phyloP scores from a whole-genome alignment of 2,329 filamentous ascomycete genomes.

The Pyrenophora tritici-repentis region DNA sequence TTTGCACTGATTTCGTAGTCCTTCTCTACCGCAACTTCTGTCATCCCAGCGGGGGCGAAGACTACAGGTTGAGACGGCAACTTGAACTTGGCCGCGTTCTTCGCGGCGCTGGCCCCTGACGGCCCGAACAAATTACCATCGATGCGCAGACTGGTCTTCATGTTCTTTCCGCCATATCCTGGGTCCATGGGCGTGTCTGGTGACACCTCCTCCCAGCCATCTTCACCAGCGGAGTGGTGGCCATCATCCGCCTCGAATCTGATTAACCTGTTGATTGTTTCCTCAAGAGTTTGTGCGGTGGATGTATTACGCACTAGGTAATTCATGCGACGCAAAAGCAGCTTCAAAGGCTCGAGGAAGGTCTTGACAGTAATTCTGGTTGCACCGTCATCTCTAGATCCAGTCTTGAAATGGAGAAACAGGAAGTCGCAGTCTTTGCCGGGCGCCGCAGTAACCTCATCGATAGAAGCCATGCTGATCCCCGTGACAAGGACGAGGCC shows the following conservation, averaged over 20 bases:
- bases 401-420: slow-evolving; percentile 76
- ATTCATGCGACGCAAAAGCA: slow-evolving; percentile 83
- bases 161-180: slow-evolving; percentile 53
- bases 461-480: slow-evolving; percentile 74
- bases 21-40: slow-evolving; percentile 73
- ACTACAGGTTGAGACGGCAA: slow-evolving; percentile 79
- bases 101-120: slow-evolving; percentile 46
- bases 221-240: slow-evolving; percentile 70
- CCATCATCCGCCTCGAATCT: slow-evolving; percentile 69
- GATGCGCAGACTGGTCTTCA: slow-evolving; percentile 64
- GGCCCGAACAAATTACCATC: slow-evolving; percentile 64
- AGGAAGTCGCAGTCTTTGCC: slow-evolving; percentile 93
- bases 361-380: slow-evolving; percentile 86
- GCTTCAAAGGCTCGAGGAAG: slow-evolving; percentile 83
- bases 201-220: slow-evolving; percentile 89
- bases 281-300: slow-evolving; percentile 71
- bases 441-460: slow-evolving; percentile 86
- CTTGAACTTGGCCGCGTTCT: slow-evolving; percentile 72
- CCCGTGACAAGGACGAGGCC: slow-evolving; percentile 85
- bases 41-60: slow-evolving; percentile 84
- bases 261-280: slow-evolving; percentile 72
- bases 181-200: slow-evolving; percentile 64
- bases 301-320: slow-evolving; percentile 81
- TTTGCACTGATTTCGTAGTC: slow-evolving; percentile 92
- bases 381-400: slow-evolving; percentile 65